Evolutionary conservation across 306 rosid species (phyloP).

Genomic region (Ormosia semicastrata): DNA sequence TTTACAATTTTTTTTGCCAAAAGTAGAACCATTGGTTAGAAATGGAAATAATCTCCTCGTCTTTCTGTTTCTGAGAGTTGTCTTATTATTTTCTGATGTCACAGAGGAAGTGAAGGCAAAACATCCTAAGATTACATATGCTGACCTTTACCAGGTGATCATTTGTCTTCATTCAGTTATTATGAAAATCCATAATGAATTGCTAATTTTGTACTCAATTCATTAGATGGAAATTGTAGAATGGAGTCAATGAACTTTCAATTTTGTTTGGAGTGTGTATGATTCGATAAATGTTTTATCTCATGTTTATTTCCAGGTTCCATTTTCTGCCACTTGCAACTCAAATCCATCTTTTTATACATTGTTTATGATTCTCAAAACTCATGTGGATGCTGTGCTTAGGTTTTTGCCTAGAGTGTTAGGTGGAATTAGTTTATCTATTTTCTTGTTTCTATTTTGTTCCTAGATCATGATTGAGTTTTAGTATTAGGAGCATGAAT

Average conservation of each 20-base stretch:
- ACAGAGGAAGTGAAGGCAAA: slow-evolving; percentile 86
- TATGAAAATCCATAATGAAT: neutral
- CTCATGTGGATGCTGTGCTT: slow-evolving; percentile 3
- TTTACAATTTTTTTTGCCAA: neutral
- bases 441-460: slow-evolving; percentile 8
- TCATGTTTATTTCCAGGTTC: slow-evolving; percentile 1
- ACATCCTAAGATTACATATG: slow-evolving; percentile 70
- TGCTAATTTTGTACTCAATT: slow-evolving; percentile 2
- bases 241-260: neutral
- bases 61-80: slow-evolving; percentile 22
- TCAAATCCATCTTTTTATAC: neutral
- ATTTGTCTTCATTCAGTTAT: slow-evolving; percentile 14
- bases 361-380: neutral
- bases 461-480: slow-evolving; percentile 5
- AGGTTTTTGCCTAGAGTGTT: slow-evolving; percentile 1
- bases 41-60: neutral
- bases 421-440: slow-evolving; percentile 7
- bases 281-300: neutral
- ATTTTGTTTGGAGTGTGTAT: neutral
- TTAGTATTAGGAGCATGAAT: neutral
- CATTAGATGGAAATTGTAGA: neutral
- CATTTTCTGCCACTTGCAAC: neutral
- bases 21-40: neutral
- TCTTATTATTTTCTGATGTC: slow-evolving; percentile 44
- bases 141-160: slow-evolving; percentile 90